Evolutionary conservation across 352 stramenopile species (phyloP).

Genomic region (Phytophthora brassicae): DNA sequence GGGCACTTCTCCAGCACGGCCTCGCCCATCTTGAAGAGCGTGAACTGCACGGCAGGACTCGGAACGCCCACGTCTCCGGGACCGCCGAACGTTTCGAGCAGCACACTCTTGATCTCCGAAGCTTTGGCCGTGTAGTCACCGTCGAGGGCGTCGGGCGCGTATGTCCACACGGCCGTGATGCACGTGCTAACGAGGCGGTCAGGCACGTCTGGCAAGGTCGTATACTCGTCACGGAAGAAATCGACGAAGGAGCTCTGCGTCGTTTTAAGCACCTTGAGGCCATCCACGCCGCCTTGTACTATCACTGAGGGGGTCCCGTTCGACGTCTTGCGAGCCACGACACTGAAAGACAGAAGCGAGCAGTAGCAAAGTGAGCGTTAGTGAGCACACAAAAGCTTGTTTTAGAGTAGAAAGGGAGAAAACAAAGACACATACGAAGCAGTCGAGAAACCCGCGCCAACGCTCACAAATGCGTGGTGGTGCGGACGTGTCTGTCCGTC

Average conservation of each 20-base stretch:
- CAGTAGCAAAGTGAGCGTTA: background rate
- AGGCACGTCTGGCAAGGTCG: constrained; percentile 72
- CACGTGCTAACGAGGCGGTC: constrained; percentile 80
- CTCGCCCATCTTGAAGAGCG: constrained; percentile 87
- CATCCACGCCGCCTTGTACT: constrained; percentile 58
- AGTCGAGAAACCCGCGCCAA: constrained; percentile 52
- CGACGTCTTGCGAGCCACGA: constrained; percentile 52
- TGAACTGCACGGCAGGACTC: constrained; percentile 82
- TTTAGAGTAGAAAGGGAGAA: no score
- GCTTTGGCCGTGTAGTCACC: constrained; percentile 46
- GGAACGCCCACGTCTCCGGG: constrained; percentile 74
- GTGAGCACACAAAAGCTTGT: no score
- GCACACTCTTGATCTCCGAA: constrained; percentile 58
- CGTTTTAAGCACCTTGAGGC: constrained; percentile 88
- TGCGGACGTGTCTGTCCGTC: constrained; percentile 58
- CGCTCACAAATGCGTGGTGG: constrained; percentile 76
- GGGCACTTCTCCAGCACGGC: constrained; percentile 68
- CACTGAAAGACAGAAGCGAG: constrained; percentile 29
- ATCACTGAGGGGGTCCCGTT: constrained; percentile 40
- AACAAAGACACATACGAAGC: constrained; percentile 74
- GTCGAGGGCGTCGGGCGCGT: constrained; percentile 43
- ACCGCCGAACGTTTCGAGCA: constrained; percentile 81
- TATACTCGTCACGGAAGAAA: constrained; percentile 85
- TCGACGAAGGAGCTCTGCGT: constrained; percentile 87
- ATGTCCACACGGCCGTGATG: constrained; percentile 78